Percentiles rank a stretch among this genome's conserved stretches.
These are phyloP conservation scores for Microcera coccophila DNA, from an alignment of 2,329 filamentous ascomycete species.

Conservation along the genomic window DNA sequence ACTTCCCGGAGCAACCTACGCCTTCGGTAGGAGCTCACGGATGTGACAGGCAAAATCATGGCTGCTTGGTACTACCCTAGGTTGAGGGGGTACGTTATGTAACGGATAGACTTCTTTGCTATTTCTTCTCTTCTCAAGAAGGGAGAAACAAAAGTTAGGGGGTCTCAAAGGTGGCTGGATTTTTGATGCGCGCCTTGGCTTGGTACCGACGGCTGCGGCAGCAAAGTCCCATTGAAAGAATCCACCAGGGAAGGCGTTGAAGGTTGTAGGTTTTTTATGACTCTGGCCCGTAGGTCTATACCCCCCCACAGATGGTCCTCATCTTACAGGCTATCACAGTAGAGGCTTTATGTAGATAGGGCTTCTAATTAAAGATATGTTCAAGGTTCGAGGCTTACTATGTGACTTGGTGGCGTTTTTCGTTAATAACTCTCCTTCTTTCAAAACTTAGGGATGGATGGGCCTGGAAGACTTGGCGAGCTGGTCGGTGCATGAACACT, in stretches of 20 bases:
- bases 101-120: constrained; percentile 42
- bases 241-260: constrained; percentile 39
- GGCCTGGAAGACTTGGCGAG: too few relatives aligned
- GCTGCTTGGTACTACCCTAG: constrained; percentile 25
- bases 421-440: too few relatives aligned
- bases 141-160: constrained; percentile 35
- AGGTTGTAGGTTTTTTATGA: constrained; percentile 37
- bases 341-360: constrained; percentile 34
- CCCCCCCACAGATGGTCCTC: constrained; percentile 35
- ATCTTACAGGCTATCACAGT: constrained; percentile 34
- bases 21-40: constrained; percentile 21
- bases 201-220: constrained; percentile 19
- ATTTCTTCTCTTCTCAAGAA: constrained; percentile 37
- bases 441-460: too few relatives aligned
- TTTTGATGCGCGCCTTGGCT: constrained; percentile 19
- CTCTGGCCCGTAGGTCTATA: constrained; percentile 41
- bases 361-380: constrained; percentile 34
- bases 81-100: constrained; percentile 33
- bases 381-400: constrained; percentile 2
- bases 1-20: constrained; percentile 21
- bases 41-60: constrained; percentile 27
- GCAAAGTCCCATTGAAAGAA: constrained; percentile 18
- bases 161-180: constrained; percentile 27
- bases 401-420: not conserved
- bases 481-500: too few relatives aligned